A percentile compares a stretch with the other conserved stretches of the same genome.
These are phyloP conservation scores for Fusarium sp. DNA, from an alignment of 2,329 filamentous ascomycete species.

Conservation along the genomic window DNA sequence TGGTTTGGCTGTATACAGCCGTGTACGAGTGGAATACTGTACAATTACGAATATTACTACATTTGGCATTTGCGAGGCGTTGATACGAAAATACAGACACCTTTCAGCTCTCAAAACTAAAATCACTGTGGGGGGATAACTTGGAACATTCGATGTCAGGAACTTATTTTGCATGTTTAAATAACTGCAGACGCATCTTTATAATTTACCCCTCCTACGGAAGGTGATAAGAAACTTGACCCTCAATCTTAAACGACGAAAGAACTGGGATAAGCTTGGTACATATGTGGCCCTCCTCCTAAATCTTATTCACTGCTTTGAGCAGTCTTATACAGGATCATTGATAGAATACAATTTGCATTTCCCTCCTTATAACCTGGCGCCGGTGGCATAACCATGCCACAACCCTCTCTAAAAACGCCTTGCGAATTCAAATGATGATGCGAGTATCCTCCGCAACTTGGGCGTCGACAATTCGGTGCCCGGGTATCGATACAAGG, in stretches of 20 bases:
- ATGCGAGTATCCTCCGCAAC: conserved; percentile 28
- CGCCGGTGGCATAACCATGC: conserved; percentile 21
- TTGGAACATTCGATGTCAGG: background rate
- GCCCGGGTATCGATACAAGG: conserved; percentile 40
- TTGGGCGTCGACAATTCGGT: conserved; percentile 20
- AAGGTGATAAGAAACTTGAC: background rate
- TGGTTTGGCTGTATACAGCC: conserved; percentile 5
- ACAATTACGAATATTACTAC: conserved; percentile 45
- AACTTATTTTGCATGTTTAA: background rate
- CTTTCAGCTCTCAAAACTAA: conserved; percentile 34
- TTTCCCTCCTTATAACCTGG: conserved; percentile 15
- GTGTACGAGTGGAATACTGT: conserved; percentile 45
- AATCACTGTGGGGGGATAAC: conserved; percentile 7
- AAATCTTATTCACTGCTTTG: background rate
- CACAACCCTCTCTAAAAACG: conserved; percentile 34
- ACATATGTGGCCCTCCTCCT: background rate
- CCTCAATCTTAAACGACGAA: background rate
- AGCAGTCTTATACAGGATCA: conserved; percentile 21
- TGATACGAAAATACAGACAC: conserved; percentile 43
- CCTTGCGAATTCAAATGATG: conserved; percentile 36
- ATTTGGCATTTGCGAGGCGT: conserved; percentile 50
- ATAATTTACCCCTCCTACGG: conserved; percentile 8
- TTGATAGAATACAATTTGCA: conserved; percentile 31
- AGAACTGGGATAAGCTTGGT: background rate
- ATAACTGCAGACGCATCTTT: conserved; percentile 14